phyloP scores from a whole-genome alignment of 306 rosid species.

The Trifolium fragiferum region DNA sequence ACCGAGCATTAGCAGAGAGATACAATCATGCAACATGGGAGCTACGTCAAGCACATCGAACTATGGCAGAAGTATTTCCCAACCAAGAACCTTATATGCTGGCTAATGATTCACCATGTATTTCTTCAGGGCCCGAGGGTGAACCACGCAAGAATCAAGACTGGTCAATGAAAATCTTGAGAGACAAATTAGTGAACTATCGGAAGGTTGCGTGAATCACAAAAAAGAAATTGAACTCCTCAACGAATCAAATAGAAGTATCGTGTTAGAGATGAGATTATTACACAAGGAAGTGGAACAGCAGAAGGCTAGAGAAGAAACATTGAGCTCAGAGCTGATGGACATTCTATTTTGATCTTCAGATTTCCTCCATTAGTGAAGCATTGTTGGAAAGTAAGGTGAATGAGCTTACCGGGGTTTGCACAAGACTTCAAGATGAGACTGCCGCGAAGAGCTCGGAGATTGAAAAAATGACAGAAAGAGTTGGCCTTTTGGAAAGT shows the following conservation, averaged over 20 bases:
- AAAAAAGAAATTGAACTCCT: conserved; percentile 68
- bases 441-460: conserved; percentile 60
- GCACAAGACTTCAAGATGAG: conserved; percentile 70
- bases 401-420: conserved; percentile 74
- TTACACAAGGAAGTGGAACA: conserved; percentile 70
- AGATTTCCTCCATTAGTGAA: conserved; percentile 78
- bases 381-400: conserved; percentile 84
- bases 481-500: conserved; percentile 63
- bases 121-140: conserved; percentile 60
- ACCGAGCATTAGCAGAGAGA: conserved; percentile 98
- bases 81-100: conserved; percentile 67
- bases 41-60: conserved; percentile 90
- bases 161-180: conserved; percentile 56
- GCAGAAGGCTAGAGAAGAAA: conserved; percentile 69
- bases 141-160: conserved; percentile 61
- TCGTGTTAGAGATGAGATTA: conserved; percentile 60
- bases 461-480: conserved; percentile 65
- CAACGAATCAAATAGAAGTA: conserved; percentile 55
- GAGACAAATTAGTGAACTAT: conserved; percentile 65
- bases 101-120: conserved; percentile 67
- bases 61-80: conserved; percentile 95
- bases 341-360: conserved; percentile 95
- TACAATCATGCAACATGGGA: conserved; percentile 95
- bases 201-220: conserved; percentile 62
- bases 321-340: conserved; percentile 72